Base-by-base conservation (phyloP, 2,329 filamentous ascomycete genomes). In the Pseudocercospora vitis region DNA sequence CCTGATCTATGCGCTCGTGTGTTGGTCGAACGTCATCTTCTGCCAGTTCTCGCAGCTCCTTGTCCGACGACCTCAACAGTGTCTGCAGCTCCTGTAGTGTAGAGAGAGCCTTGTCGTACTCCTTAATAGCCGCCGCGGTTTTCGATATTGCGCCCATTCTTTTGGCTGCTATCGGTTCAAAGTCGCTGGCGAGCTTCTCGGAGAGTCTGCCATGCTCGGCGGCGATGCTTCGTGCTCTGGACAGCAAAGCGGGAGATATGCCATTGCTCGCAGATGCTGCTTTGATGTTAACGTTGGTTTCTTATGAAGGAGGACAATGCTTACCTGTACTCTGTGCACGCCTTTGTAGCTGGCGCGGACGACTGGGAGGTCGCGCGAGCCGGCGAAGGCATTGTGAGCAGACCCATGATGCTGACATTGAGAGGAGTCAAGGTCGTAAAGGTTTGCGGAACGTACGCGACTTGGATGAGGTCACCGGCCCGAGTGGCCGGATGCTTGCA, bases 21-120 rank as follows among this genome's bases (percentile, higher is more conserved):
- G 89, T 90, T 2, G 79, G 71, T n/a, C 76, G 74, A 7, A 97
- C 78, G 69, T 99, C 94, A 50, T 85, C 80, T 33, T 77, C 70
- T 5, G 84, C 84, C 39, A 87, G 75, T 24, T 77, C 73, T 50
- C 76, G 78, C 53, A 87, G 72, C 63, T 86, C 83, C 1, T 76
- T 62, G 61, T 87, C 83, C 12, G 63, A 53, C 7, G 57, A 81
- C 80, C 16, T 74, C 8, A 95, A 85, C 49, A 99, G 79, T 7
- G 85, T 78, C 8, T 85, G 83, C 48, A 99, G 81, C 72, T 97
- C 94, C 45, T 69, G 56, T 50, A 84, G 73, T 45, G 81, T 77
- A 74, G 83, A 78, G 49, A 78, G 78, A 42, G 81, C 80, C 55
- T 77, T 75, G 46, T 84, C 79, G 76, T 81, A 85, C 62, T 79